Evolutionary conservation across 2,329 filamentous ascomycete species (phyloP).

Genomic region (Stagonosporopsis tanaceti): DNA sequence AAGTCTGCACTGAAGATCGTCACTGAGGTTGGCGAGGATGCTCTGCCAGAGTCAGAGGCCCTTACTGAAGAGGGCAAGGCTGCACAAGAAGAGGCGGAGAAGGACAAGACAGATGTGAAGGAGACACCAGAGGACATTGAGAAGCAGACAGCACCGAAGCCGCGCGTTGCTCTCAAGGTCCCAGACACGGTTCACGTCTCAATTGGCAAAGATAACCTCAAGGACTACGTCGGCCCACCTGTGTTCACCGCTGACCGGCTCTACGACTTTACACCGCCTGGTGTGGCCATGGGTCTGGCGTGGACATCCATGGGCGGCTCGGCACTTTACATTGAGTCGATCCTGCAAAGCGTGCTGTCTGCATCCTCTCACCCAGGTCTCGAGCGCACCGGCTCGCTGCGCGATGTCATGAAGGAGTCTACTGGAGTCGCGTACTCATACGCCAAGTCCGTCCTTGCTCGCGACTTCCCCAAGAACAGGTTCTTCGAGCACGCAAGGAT

Average conservation of each 20-base stretch:
- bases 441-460: slow-evolving; percentile 86
- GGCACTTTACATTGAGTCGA: slow-evolving; percentile 96
- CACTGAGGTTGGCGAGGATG: slow-evolving; percentile 88
- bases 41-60: slow-evolving; percentile 79
- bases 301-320: slow-evolving; percentile 98
- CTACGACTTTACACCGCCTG: slow-evolving; percentile 91
- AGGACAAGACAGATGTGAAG: slow-evolving; percentile 69
- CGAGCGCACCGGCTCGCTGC: slow-evolving; percentile 93
- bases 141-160: slow-evolving; percentile 68
- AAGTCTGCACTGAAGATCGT: slow-evolving; percentile 98
- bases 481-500: slow-evolving; percentile 97
- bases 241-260: slow-evolving; percentile 95
- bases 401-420: slow-evolving; percentile 98
- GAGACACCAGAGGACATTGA: slow-evolving; percentile 66
- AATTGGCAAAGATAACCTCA: slow-evolving; percentile 88
- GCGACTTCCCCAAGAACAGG: slow-evolving; percentile 84
- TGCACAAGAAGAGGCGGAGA: slow-evolving; percentile 73
- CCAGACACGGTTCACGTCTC: slow-evolving; percentile 86
- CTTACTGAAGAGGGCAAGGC: slow-evolving; percentile 86
- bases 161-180: slow-evolving; percentile 79
- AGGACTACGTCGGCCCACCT: slow-evolving; percentile 95
- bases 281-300: slow-evolving; percentile 96
- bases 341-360: slow-evolving; percentile 82
- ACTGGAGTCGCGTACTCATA: slow-evolving; percentile 96
- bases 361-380: slow-evolving; percentile 78